phyloP scores from a whole-genome alignment of 441 rosid genomes.

The Breynia disticha region DNA sequence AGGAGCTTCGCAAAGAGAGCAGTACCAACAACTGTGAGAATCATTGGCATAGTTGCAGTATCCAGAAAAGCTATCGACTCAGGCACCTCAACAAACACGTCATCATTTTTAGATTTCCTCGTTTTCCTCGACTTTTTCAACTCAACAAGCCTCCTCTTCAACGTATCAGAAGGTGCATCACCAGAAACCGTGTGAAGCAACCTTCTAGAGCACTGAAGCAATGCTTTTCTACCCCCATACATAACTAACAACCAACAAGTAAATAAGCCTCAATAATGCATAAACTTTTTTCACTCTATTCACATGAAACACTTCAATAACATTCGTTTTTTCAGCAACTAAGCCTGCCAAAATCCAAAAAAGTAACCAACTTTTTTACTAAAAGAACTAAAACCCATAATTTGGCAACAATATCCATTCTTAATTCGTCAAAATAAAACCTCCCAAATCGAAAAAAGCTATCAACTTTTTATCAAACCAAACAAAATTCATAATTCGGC shows the following conservation, averaged over 20 bases:
- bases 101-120: slow-evolving; percentile 41
- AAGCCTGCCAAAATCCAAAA: no score
- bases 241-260: slow-evolving; percentile 8
- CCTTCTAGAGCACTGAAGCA: slow-evolving; percentile 24
- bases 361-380: no score
- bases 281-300: no score
- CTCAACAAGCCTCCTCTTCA: slow-evolving; percentile 47
- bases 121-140: slow-evolving; percentile 45
- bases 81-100: slow-evolving; percentile 71
- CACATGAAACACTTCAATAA: no score
- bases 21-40: slow-evolving; percentile 56
- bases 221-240: slow-evolving; percentile 28
- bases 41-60: slow-evolving; percentile 74
- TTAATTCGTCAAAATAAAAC: no score
- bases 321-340: no score
- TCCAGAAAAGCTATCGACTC: slow-evolving; percentile 59
- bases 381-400: no score
- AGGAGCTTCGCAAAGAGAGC: slow-evolving; percentile 72
- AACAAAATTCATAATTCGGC: no score
- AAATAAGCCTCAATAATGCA: no score
- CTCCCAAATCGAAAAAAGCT: no score
- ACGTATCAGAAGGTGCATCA: slow-evolving; percentile 45
- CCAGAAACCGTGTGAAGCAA: slow-evolving; percentile 28
- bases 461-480: no score
- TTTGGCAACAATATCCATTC: no score